Evolutionary conservation across 2,329 filamentous ascomycete species (phyloP).

Genomic region (Phaeosphaeria sp.): DNA sequence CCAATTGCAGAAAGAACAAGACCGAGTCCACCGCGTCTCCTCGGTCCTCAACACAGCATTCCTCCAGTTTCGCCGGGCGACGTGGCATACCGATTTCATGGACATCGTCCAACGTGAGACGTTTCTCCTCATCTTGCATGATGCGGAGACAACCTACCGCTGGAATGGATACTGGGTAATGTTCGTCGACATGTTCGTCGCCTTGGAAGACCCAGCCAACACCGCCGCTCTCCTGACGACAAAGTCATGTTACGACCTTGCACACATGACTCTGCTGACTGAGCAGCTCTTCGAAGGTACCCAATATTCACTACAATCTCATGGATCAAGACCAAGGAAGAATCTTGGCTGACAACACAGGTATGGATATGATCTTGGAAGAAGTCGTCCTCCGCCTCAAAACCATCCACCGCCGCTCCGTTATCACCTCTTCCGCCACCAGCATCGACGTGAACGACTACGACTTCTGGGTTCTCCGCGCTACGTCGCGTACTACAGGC

Average conservation of each 20-base stretch:
- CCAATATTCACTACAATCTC: no score
- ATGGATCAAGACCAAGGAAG: neutral
- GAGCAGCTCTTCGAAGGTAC: slow-evolving; percentile 10
- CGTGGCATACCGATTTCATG: neutral
- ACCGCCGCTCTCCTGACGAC: slow-evolving; percentile 4
- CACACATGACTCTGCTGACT: slow-evolving; percentile 2
- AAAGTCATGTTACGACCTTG: slow-evolving; percentile 6
- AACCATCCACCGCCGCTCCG: neutral
- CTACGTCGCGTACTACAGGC: slow-evolving; percentile 4
- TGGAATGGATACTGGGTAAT: slow-evolving; percentile 7
- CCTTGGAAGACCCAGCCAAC: neutral
- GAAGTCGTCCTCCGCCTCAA: slow-evolving; percentile 7
- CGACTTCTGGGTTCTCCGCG: slow-evolving; percentile 8
- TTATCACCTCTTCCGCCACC: neutral
- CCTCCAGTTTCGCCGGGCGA: slow-evolving; percentile 1
- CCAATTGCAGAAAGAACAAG: neutral
- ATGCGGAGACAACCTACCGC: neutral
- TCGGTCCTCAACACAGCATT: slow-evolving; percentile 1
- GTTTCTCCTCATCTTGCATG: slow-evolving; percentile 1
- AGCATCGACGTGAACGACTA: neutral
- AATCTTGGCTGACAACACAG: neutral
- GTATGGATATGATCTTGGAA: slow-evolving; percentile 8
- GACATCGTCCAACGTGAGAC: neutral
- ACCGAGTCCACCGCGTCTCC: neutral
- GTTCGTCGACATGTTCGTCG: neutral